phyloP scores from a whole-genome alignment of 2,329 filamentous ascomycete species.

The Nectriaceae sp. region DNA sequence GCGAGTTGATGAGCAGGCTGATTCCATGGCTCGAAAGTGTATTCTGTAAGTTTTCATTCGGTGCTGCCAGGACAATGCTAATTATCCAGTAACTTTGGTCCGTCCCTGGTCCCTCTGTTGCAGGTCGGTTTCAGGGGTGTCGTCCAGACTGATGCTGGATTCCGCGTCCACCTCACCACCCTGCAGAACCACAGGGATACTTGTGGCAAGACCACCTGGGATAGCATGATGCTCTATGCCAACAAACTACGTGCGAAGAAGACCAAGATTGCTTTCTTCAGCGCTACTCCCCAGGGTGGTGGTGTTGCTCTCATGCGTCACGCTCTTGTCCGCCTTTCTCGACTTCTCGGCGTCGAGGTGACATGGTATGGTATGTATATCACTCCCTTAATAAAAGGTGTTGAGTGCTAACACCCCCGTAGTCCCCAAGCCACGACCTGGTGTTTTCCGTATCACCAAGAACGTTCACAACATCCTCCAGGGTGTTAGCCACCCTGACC shows the following conservation, averaged over 20 bases:
- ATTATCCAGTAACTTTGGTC: slow-evolving; percentile 68
- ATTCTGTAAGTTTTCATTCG: slow-evolving; percentile 57
- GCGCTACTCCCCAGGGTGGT: slow-evolving; percentile 78
- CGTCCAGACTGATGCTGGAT: slow-evolving; percentile 71
- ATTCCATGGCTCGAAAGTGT: slow-evolving; percentile 79
- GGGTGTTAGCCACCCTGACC: slow-evolving; percentile 67
- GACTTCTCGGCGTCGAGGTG: slow-evolving; percentile 66
- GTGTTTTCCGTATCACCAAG: slow-evolving; percentile 82
- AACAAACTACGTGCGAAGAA: slow-evolving; percentile 63
- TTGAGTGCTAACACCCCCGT: slow-evolving; percentile 1
- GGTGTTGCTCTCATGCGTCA: slow-evolving; percentile 83
- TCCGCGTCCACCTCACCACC: slow-evolving; percentile 59
- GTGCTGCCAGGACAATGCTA: background rate
- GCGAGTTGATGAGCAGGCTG: slow-evolving; percentile 77
- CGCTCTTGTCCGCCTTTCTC: slow-evolving; percentile 71
- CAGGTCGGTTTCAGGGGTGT: slow-evolving; percentile 67
- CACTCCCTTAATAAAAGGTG: background rate
- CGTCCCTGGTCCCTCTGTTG: slow-evolving; percentile 68
- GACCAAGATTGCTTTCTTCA: slow-evolving; percentile 76
- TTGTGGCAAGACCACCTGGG: slow-evolving; percentile 64
- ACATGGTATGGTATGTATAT: slow-evolving; percentile 65
- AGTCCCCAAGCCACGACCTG: slow-evolving; percentile 78
- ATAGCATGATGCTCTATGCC: slow-evolving; percentile 63
- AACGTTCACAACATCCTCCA: slow-evolving; percentile 89
- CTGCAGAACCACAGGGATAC: slow-evolving; percentile 62